Conservation (phyloP, 2,329 filamentous ascomycete species). For the Microcera coccophila region DNA sequence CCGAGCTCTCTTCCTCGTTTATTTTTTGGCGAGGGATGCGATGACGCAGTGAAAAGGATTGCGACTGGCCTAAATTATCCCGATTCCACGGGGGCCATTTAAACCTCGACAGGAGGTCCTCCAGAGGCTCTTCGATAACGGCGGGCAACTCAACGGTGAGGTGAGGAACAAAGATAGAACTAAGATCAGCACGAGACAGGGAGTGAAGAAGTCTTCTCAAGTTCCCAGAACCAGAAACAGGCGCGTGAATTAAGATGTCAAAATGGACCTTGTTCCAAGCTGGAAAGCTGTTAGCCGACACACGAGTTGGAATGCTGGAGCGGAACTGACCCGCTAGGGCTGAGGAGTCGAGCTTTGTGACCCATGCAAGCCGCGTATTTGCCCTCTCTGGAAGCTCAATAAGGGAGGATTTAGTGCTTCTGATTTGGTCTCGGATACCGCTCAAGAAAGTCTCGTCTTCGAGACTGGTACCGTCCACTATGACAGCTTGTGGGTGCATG, state of each 20-base stretch:
- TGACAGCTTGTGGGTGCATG: slow-evolving; percentile 71
- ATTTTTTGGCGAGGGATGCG: slow-evolving; percentile 61
- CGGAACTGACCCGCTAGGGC: slow-evolving; percentile 59
- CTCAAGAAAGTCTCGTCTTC: slow-evolving; percentile 68
- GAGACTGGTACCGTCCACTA: slow-evolving; percentile 62
- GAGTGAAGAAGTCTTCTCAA: slow-evolving; percentile 74
- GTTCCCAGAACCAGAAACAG: slow-evolving; percentile 65
- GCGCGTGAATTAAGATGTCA: slow-evolving; percentile 80
- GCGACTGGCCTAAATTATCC: slow-evolving; percentile 40
- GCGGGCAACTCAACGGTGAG: slow-evolving; percentile 81
- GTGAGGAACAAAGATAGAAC: slow-evolving; percentile 63
- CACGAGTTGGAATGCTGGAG: slow-evolving; percentile 14
- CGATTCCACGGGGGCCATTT: slow-evolving; percentile 58
- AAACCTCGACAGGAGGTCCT: slow-evolving; percentile 59
- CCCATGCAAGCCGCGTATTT: slow-evolving; percentile 66
- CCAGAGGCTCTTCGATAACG: slow-evolving; percentile 61
- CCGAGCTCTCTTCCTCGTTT: slow-evolving; percentile 65
- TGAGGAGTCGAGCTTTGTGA: slow-evolving; percentile 69
- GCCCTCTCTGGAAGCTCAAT: slow-evolving; percentile 69
- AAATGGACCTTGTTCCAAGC: slow-evolving; percentile 76
- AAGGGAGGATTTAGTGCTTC: slow-evolving; percentile 53
- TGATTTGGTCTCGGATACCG: slow-evolving; percentile 54
- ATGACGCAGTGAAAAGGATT: slow-evolving; percentile 66
- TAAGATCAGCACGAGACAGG: slow-evolving; percentile 70
- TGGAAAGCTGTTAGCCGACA: slow-evolving; percentile 29